Conservation (phyloP, 2,329 filamentous ascomycete species). For the Penicillium hordei region DNA sequence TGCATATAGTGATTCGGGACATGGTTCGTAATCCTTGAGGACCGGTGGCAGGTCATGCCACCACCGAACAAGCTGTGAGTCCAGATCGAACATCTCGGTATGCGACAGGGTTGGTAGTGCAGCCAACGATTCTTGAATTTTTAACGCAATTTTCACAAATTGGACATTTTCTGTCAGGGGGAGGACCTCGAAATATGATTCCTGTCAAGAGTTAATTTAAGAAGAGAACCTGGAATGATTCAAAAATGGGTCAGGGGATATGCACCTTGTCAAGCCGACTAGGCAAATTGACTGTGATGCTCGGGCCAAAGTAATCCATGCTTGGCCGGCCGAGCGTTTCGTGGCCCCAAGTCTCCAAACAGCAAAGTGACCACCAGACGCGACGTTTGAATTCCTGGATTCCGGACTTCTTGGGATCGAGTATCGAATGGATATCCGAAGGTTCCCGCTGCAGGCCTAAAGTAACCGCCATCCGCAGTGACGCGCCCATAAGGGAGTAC, state of each 20-base stretch:
- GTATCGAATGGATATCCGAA: constrained; percentile 29
- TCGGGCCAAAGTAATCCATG: constrained; percentile 64
- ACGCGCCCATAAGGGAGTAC: constrained; percentile 68
- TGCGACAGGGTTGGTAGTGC: constrained; percentile 62
- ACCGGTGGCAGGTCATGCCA: constrained; percentile 66
- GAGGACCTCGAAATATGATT: constrained; percentile 61
- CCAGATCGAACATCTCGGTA: constrained; percentile 63
- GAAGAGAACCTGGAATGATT: background rate
- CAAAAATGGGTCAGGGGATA: background rate
- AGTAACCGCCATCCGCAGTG: constrained; percentile 68
- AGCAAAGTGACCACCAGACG: constrained; percentile 72
- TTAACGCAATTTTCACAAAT: constrained; percentile 73
- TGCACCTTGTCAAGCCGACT: constrained; percentile 44
- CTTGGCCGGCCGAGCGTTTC: constrained; percentile 68
- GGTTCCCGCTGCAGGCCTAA: constrained; percentile 68
- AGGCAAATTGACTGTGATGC: constrained; percentile 62
- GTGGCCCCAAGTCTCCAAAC: constrained; percentile 69
- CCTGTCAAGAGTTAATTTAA: constrained; percentile 31
- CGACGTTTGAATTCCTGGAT: constrained; percentile 60
- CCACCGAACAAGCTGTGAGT: constrained; percentile 68
- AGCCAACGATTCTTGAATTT: constrained; percentile 71
- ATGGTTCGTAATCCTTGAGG: constrained; percentile 62
- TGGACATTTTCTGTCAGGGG: constrained; percentile 71
- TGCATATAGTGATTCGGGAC: constrained; percentile 66
- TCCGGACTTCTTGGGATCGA: constrained; percentile 45